A percentile compares a stretch with the other conserved stretches of the same genome.
phyloP scores from a whole-genome alignment of 257 asterid genomes.

The Nicotiana noctiflora region DNA sequence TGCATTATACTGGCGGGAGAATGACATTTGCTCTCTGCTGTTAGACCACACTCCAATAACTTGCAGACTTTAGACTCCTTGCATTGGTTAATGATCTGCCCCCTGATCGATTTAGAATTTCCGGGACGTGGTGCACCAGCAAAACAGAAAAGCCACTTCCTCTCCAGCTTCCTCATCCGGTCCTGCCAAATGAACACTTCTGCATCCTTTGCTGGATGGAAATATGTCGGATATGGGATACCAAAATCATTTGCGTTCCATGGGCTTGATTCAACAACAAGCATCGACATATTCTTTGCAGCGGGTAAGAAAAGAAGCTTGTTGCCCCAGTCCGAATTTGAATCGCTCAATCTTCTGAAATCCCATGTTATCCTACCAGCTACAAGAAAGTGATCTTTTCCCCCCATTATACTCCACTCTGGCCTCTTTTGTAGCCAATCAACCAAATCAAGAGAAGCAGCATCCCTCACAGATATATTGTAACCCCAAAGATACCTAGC shows the following conservation, averaged over 20 bases:
- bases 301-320: slow-evolving; percentile 72
- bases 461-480: slow-evolving; percentile 55
- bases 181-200: slow-evolving; percentile 71
- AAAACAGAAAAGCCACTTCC: slow-evolving; percentile 72
- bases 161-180: slow-evolving; percentile 50
- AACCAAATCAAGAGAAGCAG: slow-evolving; percentile 69
- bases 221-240: slow-evolving; percentile 83
- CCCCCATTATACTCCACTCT: slow-evolving; percentile 82
- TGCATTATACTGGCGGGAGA: slow-evolving; percentile 81
- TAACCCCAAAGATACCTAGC: slow-evolving; percentile 84
- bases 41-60: slow-evolving; percentile 53
- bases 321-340: slow-evolving; percentile 76
- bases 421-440: slow-evolving; percentile 70
- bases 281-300: slow-evolving; percentile 75
- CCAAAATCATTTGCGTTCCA: slow-evolving; percentile 78
- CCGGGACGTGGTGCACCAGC: slow-evolving; percentile 92
- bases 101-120: slow-evolving; percentile 58
- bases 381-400: slow-evolving; percentile 83
- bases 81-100: slow-evolving; percentile 65
- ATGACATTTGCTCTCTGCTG: slow-evolving; percentile 75
- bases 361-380: slow-evolving; percentile 96
- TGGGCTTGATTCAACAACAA: slow-evolving; percentile 85
- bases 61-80: slow-evolving; percentile 46
- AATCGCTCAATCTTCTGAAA: slow-evolving; percentile 55
- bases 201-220: slow-evolving; percentile 67